phyloP scores from a whole-genome alignment of 371 early-diverging fungal species.

The Mucor plumbeus region DNA sequence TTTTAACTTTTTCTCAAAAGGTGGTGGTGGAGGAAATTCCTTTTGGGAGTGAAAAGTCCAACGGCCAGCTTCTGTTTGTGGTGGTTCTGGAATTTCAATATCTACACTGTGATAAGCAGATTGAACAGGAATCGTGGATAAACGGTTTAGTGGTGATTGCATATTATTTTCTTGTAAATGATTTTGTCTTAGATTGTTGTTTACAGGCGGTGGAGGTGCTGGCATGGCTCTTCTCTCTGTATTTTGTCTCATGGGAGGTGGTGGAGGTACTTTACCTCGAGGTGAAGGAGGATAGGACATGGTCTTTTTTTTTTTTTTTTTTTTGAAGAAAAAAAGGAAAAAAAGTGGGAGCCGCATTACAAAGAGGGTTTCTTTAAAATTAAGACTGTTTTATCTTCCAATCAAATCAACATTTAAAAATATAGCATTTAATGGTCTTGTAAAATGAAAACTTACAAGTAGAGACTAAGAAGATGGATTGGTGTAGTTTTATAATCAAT shows the following conservation, averaged over 20 bases:
- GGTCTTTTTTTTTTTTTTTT: background rate
- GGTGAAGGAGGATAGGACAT: slow-evolving; percentile 24
- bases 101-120: slow-evolving; percentile 41
- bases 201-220: slow-evolving; percentile 31
- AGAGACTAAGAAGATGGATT: no score
- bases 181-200: background rate
- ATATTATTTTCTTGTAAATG: background rate
- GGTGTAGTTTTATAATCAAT: no score
- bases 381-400: background rate
- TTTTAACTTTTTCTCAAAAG: slow-evolving; percentile 49
- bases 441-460: no score
- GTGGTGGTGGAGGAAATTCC: slow-evolving; percentile 55
- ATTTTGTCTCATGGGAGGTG: slow-evolving; percentile 29
- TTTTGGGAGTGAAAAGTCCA: slow-evolving; percentile 57
- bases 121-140: slow-evolving; percentile 51
- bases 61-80: slow-evolving; percentile 54
- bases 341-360: background rate
- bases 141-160: slow-evolving; percentile 35
- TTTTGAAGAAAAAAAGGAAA: background rate
- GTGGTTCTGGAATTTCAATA: slow-evolving; percentile 52
- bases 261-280: slow-evolving; percentile 28
- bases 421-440: background rate
- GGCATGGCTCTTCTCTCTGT: slow-evolving; percentile 35
- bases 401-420: background rate
- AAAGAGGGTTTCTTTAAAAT: background rate